Conservation (phyloP, 345 rosid genomes). For the Atalantia buxifolia region DNA sequence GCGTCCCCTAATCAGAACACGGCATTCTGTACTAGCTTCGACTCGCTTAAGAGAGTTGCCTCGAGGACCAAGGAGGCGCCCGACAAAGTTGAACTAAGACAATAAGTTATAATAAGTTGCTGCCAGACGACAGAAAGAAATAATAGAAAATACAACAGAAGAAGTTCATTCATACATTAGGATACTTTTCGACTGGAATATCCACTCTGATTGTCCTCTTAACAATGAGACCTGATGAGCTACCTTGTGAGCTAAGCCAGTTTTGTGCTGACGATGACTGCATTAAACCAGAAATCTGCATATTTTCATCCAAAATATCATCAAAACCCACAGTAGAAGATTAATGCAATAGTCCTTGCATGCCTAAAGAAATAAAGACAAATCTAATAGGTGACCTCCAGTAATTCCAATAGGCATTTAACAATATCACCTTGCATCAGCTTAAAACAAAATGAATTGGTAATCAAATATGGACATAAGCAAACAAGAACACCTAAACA, state of each 20-base stretch:
- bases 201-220: constrained; percentile 88
- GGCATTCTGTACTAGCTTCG: constrained; percentile 94
- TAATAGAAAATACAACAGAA: neutral
- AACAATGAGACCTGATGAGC: constrained; percentile 83
- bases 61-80: constrained; percentile 97
- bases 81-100: constrained; percentile 92
- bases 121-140: neutral
- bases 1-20: constrained; percentile 87
- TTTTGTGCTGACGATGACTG: constrained; percentile 64
- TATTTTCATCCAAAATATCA: constrained; percentile 22
- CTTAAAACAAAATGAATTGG: neutral
- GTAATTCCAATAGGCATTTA: neutral
- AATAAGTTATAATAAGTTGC: constrained; percentile 19
- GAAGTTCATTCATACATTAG: constrained; percentile 52
- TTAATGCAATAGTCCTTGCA: neutral
- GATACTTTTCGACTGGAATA: constrained; percentile 86
- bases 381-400: neutral
- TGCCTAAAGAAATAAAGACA: neutral
- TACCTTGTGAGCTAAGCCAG: constrained; percentile 73
- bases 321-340: constrained; percentile 24
- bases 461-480: neutral
- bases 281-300: constrained; percentile 66
- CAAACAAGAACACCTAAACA: constrained; percentile 1
- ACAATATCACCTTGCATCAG: constrained; percentile 1
- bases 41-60: constrained; percentile 98